Conservation (phyloP, 2,329 filamentous ascomycete species). For the Fonsecaea nubica region DNA sequence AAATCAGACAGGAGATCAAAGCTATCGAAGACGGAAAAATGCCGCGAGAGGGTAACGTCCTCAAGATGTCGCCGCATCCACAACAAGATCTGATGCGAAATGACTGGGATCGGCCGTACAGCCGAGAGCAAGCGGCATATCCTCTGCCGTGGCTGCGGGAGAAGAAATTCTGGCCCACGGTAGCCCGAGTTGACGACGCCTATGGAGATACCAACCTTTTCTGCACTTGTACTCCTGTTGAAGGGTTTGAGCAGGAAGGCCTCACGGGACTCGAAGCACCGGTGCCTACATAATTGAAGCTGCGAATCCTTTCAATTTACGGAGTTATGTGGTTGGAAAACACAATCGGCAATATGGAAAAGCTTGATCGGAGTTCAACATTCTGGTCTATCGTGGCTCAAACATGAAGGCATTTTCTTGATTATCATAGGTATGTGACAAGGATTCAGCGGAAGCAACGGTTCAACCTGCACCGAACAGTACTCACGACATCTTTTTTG, state of each 20-base stretch:
- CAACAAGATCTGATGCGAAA: conserved; percentile 77
- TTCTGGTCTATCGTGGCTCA: conserved; percentile 3
- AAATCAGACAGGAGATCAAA: conserved; percentile 83
- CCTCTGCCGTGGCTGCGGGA: conserved; percentile 80
- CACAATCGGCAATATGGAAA: not conserved
- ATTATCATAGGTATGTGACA: not conserved
- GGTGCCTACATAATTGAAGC: conserved; percentile 30
- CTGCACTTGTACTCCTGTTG: conserved; percentile 89
- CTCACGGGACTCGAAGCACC: conserved; percentile 33
- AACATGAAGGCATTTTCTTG: conserved; percentile 1
- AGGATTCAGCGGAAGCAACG: not conserved
- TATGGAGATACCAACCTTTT: conserved; percentile 93
- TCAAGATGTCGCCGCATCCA: conserved; percentile 88
- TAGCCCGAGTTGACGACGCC: conserved; percentile 86
- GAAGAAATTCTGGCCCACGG: conserved; percentile 97
- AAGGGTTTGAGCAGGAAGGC: conserved; percentile 50
- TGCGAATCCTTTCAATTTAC: not conserved
- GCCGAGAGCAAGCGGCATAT: conserved; percentile 82
- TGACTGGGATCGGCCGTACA: conserved; percentile 84
- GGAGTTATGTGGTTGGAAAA: not conserved
- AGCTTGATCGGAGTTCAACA: conserved; percentile 32
- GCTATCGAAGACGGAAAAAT: conserved; percentile 80
- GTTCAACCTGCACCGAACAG: not conserved
- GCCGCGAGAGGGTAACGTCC: conserved; percentile 77
- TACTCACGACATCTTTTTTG: not conserved